phyloP scores from a whole-genome alignment of 2,329 filamentous ascomycete species.

The Aphanocladium album region DNA sequence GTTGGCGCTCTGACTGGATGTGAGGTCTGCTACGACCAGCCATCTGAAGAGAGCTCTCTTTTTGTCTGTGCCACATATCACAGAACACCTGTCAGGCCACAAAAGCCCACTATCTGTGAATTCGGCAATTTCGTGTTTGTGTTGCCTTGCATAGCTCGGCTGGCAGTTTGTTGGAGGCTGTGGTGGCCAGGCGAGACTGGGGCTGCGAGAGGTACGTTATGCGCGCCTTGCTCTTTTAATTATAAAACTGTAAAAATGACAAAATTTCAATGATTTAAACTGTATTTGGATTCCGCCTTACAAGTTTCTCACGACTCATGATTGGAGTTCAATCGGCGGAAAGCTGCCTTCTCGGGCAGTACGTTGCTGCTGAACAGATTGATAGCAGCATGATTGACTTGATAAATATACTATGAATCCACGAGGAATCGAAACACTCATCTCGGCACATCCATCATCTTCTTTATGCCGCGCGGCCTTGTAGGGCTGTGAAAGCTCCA shows the following conservation, averaged over 20 bases:
- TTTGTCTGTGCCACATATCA: conserved; percentile 1
- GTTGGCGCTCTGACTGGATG: background rate
- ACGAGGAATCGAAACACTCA: too few relatives aligned
- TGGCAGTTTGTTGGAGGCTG: background rate
- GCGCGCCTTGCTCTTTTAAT: background rate
- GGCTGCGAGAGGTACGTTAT: background rate
- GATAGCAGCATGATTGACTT: too few relatives aligned
- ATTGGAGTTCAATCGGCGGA: too few relatives aligned
- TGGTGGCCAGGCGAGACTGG: background rate
- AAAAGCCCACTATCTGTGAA: background rate
- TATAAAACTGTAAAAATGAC: background rate
- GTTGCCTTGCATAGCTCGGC: background rate
- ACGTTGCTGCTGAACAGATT: too few relatives aligned
- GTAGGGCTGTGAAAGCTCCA: background rate
- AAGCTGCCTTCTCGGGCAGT: too few relatives aligned
- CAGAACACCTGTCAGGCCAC: conserved; percentile 8
- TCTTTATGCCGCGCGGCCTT: background rate
- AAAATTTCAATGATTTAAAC: too few relatives aligned
- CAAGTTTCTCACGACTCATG: too few relatives aligned
- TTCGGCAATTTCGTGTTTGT: conserved; percentile 1
- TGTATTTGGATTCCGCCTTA: too few relatives aligned
- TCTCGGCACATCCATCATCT: background rate
- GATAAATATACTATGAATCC: too few relatives aligned
- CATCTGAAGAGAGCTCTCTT: conserved; percentile 3
- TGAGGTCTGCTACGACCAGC: background rate